Conservation (phyloP, 768 basidiomycete species). For the Vararia minispora region DNA sequence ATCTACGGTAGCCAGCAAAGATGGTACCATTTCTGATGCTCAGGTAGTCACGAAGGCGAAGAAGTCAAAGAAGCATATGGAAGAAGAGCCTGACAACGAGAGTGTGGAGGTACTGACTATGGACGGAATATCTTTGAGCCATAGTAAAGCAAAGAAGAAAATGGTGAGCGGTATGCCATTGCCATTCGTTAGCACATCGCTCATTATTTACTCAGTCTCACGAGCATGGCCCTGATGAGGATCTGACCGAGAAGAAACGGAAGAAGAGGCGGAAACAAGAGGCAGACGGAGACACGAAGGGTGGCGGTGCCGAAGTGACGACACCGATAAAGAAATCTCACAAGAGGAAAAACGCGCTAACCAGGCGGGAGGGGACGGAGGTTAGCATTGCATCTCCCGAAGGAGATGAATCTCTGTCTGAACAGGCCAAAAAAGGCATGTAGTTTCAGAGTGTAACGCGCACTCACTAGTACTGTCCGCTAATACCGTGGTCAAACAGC, state of each 20-base stretch:
- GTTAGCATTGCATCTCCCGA: constrained; percentile 21
- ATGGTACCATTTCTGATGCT: neutral
- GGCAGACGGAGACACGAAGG: too few relatives aligned
- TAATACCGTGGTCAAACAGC: constrained; percentile 19
- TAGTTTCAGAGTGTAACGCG: too few relatives aligned
- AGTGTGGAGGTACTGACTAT: constrained; percentile 10
- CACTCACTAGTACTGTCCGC: too few relatives aligned
- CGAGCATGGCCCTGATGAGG: too few relatives aligned
- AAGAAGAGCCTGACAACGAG: constrained; percentile 9
- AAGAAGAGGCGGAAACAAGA: constrained; percentile 3
- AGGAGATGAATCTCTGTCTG: constrained; percentile 23
- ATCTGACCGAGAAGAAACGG: constrained; percentile 6
- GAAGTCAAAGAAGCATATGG: constrained; percentile 10
- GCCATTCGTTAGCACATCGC: too few relatives aligned
- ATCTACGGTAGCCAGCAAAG: neutral
- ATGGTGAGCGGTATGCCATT: neutral
- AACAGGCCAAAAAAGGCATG: constrained; percentile 29
- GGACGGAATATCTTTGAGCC: constrained; percentile 16
- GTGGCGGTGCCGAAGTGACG: constrained; percentile 1
- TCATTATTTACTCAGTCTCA: too few relatives aligned
- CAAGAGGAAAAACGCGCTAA: constrained; percentile 16
- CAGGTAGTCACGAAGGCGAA: constrained; percentile 4
- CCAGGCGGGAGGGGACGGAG: constrained; percentile 6
- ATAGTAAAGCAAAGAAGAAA: constrained; percentile 10
- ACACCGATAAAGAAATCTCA: neutral